Conservation (phyloP, 2,329 filamentous ascomycete species). For the Monilinia polystroma region DNA sequence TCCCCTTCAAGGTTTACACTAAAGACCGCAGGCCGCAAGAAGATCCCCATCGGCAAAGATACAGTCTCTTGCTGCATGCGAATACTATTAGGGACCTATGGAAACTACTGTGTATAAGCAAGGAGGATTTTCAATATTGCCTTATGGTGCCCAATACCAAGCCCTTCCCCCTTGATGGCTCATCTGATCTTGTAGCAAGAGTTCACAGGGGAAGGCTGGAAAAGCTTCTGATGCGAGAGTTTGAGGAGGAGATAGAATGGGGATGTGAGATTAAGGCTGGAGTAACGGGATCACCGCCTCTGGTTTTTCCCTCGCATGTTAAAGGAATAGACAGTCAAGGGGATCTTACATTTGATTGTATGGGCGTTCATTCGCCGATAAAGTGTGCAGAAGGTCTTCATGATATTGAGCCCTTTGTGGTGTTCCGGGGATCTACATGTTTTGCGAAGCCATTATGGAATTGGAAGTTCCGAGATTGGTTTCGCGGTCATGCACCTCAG, state of each 20-base stretch:
- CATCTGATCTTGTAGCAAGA: not conserved
- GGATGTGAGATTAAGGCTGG: constrained; percentile 3
- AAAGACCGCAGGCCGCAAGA: not conserved
- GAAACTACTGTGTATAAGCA: not conserved
- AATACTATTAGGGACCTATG: not conserved
- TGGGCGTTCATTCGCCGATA: constrained; percentile 11
- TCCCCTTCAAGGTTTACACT: constrained; percentile 10
- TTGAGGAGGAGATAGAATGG: constrained; percentile 7
- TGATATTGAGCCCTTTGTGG: not conserved
- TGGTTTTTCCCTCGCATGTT: constrained; percentile 4
- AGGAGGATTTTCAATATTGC: not conserved
- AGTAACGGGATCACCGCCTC: not conserved
- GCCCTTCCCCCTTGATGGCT: not conserved
- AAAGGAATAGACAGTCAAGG: not conserved
- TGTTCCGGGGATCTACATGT: not conserved
- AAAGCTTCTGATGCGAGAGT: not conserved
- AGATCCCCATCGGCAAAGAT: not conserved
- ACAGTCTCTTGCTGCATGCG: not conserved
- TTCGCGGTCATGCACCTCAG: not conserved
- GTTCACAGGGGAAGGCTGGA: constrained; percentile 4
- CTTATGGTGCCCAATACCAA: constrained; percentile 1
- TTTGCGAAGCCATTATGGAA: not conserved
- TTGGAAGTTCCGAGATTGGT: not conserved
- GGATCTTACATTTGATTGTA: constrained; percentile 9
- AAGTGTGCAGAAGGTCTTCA: not conserved